Base-by-base conservation (phyloP, 768 basidiomycete species). In the Grammothele lineata region DNA sequence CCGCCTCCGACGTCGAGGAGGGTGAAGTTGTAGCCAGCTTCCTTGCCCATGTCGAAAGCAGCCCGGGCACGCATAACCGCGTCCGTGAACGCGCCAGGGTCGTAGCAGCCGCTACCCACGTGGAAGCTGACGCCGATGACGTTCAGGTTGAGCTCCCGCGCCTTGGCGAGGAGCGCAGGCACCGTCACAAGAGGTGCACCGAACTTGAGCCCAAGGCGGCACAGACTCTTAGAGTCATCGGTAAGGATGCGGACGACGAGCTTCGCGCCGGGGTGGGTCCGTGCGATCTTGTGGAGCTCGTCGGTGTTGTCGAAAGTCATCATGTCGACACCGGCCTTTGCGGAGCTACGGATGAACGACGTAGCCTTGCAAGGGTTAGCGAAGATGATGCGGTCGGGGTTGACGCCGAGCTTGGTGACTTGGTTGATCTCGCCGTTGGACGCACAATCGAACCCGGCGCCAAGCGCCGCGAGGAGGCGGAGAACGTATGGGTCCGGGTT, bases 261-360 rank as follows among this genome's bases (percentile, higher is more conserved):
- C 67, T 90, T 84, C 8, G 96, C 94, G 25, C 66, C 58, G 0
- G 93, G 90, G 64, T 93, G 83, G 5, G 75, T 69, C 26, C 86
- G 83, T 15, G 87, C 81, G 50, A 98, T 81, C 71, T 99, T 99
- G 80, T 87, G 78, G 15, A 99, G 72, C 64, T 99, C 96, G 69
- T 99, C 96, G 33, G 80, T 78, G 67, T 98, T 99, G 72, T 99
- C 96, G 63, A 99, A 99, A 5, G 95, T 97, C 95, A 97, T 96
- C 70, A 78, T 83, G 62, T 91, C 78, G 43, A 98, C 94, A 18
- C 87, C 83, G 25, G 72, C 67, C 57, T 77, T 81, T 34, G 83
- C 83, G 14, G 96, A 89, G 57, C 81, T 79, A 40, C 93, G 87
- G 58, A 99, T 77, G 71, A 94, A 97, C 0, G 92, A 95, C 10